Conservation (phyloP, 345 rosid species). For the Pistacia atlantica region DNA sequence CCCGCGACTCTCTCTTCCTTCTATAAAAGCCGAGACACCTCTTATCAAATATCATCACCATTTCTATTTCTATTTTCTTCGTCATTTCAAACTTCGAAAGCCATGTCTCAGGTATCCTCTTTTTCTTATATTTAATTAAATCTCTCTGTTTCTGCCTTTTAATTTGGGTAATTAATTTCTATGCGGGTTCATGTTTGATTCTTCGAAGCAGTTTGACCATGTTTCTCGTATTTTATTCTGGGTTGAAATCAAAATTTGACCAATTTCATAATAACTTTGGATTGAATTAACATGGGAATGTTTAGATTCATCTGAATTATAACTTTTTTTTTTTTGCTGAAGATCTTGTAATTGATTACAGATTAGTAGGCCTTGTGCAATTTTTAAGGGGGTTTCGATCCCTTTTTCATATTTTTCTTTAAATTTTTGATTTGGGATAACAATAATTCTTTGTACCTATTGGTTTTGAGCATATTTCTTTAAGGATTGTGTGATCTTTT, state of each 20-base stretch:
- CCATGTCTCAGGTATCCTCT: conserved; percentile 18
- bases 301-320: not conserved
- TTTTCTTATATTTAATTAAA: not conserved
- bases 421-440: too few relatives aligned
- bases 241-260: not conserved
- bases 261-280: not conserved
- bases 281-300: not conserved
- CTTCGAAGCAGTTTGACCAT: not conserved
- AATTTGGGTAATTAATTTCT: not conserved
- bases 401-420: too few relatives aligned
- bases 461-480: too few relatives aligned
- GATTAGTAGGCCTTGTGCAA: not conserved
- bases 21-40: too few relatives aligned
- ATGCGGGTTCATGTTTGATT: not conserved
- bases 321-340: not conserved
- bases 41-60: not conserved
- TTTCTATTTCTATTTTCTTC: not conserved
- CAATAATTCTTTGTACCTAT: too few relatives aligned
- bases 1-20: too few relatives aligned
- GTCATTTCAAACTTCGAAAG: not conserved
- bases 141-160: not conserved
- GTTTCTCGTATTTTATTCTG: not conserved
- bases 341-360: not conserved
- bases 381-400: not conserved
- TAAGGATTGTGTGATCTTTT: not conserved